phyloP scores from a whole-genome alignment of 371 early-diverging fungal species.

The Scutellospora calospora region DNA sequence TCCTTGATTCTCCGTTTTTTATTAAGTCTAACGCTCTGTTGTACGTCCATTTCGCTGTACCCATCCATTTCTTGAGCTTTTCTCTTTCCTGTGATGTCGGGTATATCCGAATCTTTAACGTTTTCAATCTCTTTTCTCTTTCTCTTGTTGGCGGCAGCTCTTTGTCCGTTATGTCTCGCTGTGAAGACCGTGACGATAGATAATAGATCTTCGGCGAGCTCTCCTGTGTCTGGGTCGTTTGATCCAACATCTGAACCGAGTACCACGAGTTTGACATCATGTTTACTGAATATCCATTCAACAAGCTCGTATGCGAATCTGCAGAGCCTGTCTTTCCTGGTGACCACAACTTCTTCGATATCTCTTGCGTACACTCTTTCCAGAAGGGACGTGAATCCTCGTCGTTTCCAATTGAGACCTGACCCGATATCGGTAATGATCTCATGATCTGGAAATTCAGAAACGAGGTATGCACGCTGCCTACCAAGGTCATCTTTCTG shows the following conservation, averaged over 20 bases:
- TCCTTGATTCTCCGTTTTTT: neutral
- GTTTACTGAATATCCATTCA: neutral
- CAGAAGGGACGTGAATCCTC: neutral
- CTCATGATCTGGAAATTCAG: conserved; percentile 3
- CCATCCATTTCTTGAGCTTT: conserved; percentile 15
- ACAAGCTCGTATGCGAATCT: neutral
- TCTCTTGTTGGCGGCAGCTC: neutral
- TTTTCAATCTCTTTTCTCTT: too few relatives aligned
- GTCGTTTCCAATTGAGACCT: conserved; percentile 32
- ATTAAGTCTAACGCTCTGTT: neutral
- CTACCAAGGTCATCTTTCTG: neutral
- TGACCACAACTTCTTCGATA: conserved; percentile 20
- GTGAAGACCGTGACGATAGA: neutral
- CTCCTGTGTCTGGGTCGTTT: neutral
- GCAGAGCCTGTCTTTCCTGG: neutral
- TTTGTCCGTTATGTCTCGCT: neutral
- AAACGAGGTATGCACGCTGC: neutral
- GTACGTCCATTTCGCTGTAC: conserved; percentile 25
- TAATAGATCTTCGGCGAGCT: neutral
- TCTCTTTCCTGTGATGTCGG: neutral
- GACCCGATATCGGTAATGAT: conserved; percentile 39
- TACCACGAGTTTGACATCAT: neutral
- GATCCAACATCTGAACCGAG: neutral
- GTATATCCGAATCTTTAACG: neutral
- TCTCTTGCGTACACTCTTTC: neutral